A percentile compares a stretch with the other conserved stretches of the same genome.
Evolutionary conservation across 768 basidiomycete species (phyloP).

Genomic region (Auricularia sp.): DNA sequence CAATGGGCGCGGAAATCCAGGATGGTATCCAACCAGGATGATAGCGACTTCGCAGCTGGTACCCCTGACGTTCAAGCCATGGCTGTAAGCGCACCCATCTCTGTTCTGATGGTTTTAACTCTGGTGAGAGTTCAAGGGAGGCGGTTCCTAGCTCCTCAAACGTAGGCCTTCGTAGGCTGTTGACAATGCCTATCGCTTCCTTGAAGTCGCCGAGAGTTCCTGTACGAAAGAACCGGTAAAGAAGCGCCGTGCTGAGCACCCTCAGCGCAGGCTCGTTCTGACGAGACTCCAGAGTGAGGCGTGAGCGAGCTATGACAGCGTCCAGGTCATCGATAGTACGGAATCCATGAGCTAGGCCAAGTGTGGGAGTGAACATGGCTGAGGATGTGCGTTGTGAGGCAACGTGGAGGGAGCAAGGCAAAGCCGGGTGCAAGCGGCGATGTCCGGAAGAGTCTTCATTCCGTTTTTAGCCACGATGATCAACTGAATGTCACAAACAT

Average conservation of each 20-base stretch:
- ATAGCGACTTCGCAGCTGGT: constrained; percentile 10
- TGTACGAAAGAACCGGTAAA: neutral
- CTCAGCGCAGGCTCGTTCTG: too few relatives aligned
- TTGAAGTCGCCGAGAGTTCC: neutral
- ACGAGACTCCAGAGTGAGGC: too few relatives aligned
- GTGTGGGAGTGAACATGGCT: too few relatives aligned
- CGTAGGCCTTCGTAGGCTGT: neutral
- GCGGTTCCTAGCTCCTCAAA: neutral
- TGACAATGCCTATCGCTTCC: neutral
- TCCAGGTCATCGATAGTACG: too few relatives aligned
- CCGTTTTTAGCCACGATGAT: too few relatives aligned
- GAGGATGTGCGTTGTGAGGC: too few relatives aligned
- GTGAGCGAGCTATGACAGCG: too few relatives aligned
- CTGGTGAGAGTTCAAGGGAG: neutral
- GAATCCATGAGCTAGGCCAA: too few relatives aligned
- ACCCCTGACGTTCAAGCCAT: constrained; percentile 6
- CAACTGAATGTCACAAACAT: too few relatives aligned
- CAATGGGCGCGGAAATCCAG: constrained; percentile 5
- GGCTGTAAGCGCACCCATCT: neutral
- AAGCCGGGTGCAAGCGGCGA: too few relatives aligned
- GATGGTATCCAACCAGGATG: constrained; percentile 13
- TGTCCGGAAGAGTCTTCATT: too few relatives aligned
- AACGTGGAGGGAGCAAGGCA: too few relatives aligned
- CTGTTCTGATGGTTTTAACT: neutral
- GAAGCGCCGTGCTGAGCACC: neutral